Evolutionary conservation across 2,329 filamentous ascomycete species (phyloP), one percentile per base, ranked within the genome.

Genomic region (Tolypocladium tropicale): DNA sequence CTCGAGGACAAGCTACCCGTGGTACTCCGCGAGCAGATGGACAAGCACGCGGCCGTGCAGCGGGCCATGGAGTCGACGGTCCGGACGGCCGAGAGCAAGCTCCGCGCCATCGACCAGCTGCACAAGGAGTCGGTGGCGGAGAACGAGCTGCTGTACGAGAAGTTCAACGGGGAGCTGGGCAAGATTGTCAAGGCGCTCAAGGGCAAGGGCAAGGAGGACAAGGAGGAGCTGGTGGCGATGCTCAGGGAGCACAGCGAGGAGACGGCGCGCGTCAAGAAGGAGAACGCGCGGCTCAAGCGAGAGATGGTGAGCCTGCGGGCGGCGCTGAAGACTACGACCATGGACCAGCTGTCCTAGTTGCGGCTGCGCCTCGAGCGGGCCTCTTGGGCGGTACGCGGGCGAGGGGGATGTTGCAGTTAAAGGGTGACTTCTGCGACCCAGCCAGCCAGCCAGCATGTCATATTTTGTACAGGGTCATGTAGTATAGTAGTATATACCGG

Each of bases 71-170:
- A 90, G 46, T 82, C 77, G 23, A 85, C 85, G 1, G 77, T 96
- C 16, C 79, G 83, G 63, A 84, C 90, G 2, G 84, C 83, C 16
- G 91, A 96, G 68, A 81, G 80, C 57, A 92, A 94, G 64, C 85
- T 86, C 57, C 88, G 85, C 63, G 87, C 88, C 43, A 83, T 96
- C 54, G 92, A 96, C 68, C 89, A 95, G 71, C 76, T 96, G 53
- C 95, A 95, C 74, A 88, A 90, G 61, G 90, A 96, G 66, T 83
- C 86, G 18, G 90, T 85, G 63, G 89, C 90, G 0, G 93, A 97
- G 75, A 97, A 96, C 64, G 92, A 96, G 72, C 82, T 93, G 33
- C 77, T 97, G 55, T 96, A 96, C 70, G 88, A 93, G 62, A 86
- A 86, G 58, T 96, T 96, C 76, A 96, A 96, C 65, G 82, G 84